Evolutionary conservation across 768 basidiomycete species (phyloP).

Genomic region (Coprinopsis marcescibilis): DNA sequence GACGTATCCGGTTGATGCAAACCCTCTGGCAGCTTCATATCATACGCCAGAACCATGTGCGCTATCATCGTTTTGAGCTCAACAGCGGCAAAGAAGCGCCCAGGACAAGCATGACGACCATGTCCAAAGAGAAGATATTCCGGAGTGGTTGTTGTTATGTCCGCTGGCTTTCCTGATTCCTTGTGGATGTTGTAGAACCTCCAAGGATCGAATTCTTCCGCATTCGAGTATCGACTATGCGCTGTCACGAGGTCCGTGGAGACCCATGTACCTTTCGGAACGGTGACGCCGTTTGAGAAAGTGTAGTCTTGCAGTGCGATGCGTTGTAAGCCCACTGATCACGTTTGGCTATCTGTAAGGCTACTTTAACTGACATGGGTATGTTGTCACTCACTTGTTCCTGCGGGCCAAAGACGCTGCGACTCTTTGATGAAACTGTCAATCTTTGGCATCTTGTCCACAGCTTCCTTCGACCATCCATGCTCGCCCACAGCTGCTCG

Average conservation of each 20-base stretch:
- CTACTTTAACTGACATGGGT: not conserved
- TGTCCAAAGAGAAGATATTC: constrained; percentile 31
- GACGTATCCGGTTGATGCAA: constrained; percentile 9
- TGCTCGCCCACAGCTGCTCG: constrained; percentile 28
- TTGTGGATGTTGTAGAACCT: constrained; percentile 29
- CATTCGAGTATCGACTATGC: constrained; percentile 29
- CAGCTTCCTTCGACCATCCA: constrained; percentile 23
- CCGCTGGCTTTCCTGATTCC: constrained; percentile 16
- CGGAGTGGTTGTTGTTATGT: constrained; percentile 22
- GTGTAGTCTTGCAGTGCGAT: constrained; percentile 33
- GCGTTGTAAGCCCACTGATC: no score
- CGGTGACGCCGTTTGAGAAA: constrained; percentile 35
- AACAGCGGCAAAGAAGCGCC: constrained; percentile 14
- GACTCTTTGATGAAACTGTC: constrained; percentile 16
- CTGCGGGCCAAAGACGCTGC: constrained; percentile 9
- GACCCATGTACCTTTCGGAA: constrained; percentile 34
- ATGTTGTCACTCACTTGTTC: constrained; percentile 4
- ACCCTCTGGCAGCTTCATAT: constrained; percentile 11
- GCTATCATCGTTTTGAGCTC: constrained; percentile 14
- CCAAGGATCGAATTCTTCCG: constrained; percentile 35
- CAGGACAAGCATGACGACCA: constrained; percentile 29
- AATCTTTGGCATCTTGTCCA: constrained; percentile 11
- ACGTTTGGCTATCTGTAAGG: no score
- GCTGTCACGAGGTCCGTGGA: constrained; percentile 21
- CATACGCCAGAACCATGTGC: constrained; percentile 10